phyloP scores from a whole-genome alignment of 352 stramenopile species.

The Phytophthora kernoviae region DNA sequence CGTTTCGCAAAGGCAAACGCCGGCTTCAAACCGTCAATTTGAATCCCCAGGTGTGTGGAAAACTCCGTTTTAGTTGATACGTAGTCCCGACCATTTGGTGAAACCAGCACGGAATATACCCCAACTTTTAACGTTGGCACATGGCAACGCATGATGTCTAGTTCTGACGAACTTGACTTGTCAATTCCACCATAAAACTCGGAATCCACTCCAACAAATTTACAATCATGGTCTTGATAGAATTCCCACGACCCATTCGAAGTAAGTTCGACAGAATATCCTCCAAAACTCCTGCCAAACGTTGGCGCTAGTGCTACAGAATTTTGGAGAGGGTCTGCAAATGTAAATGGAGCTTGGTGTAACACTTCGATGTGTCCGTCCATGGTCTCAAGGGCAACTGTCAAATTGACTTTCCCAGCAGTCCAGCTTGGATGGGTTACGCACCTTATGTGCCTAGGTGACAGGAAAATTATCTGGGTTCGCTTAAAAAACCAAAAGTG shows the following conservation, averaged over 20 bases:
- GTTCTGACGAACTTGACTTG: neutral
- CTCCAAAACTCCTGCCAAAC: constrained; percentile 35
- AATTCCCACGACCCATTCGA: constrained; percentile 13
- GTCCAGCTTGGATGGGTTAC: constrained; percentile 16
- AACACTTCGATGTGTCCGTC: constrained; percentile 22
- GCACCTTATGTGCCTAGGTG: constrained; percentile 29
- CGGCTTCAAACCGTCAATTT: constrained; percentile 22
- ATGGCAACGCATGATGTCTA: constrained; percentile 17
- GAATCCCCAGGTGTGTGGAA: constrained; percentile 30
- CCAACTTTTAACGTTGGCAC: constrained; percentile 30
- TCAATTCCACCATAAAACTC: constrained; percentile 7
- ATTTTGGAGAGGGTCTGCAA: constrained; percentile 18
- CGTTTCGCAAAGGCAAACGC: constrained; percentile 19
- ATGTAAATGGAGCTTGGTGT: constrained; percentile 23
- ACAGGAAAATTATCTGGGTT: constrained; percentile 26
- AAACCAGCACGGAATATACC: constrained; percentile 37
- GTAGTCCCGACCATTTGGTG: constrained; percentile 46
- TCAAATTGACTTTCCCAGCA: constrained; percentile 17
- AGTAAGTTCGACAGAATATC: constrained; percentile 24
- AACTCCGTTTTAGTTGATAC: constrained; percentile 21
- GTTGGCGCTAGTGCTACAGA: constrained; percentile 14
- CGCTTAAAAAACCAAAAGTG: constrained; percentile 27
- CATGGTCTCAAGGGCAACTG: constrained; percentile 19
- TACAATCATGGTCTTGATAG: constrained; percentile 26
- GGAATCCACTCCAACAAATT: constrained; percentile 19